Evolutionary conservation across 257 asterid species (phyloP), one percentile per base, ranked within the genome.

Genomic region (Solanum pinnatisectum): DNA sequence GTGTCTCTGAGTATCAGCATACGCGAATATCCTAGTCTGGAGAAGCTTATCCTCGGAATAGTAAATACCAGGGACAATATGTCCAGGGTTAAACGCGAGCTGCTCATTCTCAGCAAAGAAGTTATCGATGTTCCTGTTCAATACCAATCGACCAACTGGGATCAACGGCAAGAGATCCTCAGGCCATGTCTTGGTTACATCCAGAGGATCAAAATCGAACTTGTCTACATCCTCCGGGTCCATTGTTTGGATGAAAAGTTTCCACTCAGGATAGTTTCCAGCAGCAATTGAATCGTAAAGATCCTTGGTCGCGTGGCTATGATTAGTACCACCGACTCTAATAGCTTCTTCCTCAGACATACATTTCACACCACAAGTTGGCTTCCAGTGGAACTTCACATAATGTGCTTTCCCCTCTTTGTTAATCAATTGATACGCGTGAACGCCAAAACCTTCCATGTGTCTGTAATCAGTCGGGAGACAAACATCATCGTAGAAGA

Each of bases 1-100:
- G 91, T 94, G 98, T 91, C 98, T 93, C 95, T 94, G 96, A 85
- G 96, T 93, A 87, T 94, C 98, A 39, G 94, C 49, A 88, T 94
- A 94, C 27, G 98, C 90, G 83, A 94, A 93, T 81, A 93, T 92
- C 46, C 96, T 90, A 84, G 93, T 87, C 84, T 94, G 98, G 87
- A 94, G 96, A 89, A 94, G 87, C 93, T 94, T 94, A 84, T 94
- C 98, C 65, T 93, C 92, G 0, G 98, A 94, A 78, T 90, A 94
- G 91, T 93, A 90, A 83, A 94, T 13, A 52, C 98, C 98, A 44
- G 96, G 96, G 59, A 94, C 98, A 11, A 93, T 83, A 77, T 93
- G 40, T 23, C 94, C 91, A 81, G 96, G 98, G 89, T 93, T 91
- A 79, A 94, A 94, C 0, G 95, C 95, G 71, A 94, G 93, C 93